A percentile compares a stretch with the other conserved stretches of the same genome.
Conservation (phyloP, 2,329 filamentous ascomycete genomes). For the Blumeriella jaapii region DNA sequence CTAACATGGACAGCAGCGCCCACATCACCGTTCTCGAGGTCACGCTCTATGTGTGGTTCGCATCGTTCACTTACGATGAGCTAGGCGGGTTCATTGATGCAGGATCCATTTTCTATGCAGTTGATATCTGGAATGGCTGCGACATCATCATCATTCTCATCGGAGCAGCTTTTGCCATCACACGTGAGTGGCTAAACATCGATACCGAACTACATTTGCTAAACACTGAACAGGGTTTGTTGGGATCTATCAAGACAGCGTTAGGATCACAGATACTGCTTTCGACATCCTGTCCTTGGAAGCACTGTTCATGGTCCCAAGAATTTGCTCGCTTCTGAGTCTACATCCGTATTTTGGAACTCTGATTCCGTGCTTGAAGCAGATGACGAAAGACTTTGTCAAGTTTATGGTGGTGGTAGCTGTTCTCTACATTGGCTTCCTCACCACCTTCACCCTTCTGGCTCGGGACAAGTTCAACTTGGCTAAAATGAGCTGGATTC, state of each 20-base stretch:
- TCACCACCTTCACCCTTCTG: conserved; percentile 74
- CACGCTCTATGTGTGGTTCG: conserved; percentile 74
- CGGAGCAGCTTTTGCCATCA: conserved; percentile 56
- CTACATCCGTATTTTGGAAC: conserved; percentile 86
- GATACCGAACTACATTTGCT: no score
- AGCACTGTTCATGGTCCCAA: conserved; percentile 80
- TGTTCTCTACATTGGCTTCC: conserved; percentile 75
- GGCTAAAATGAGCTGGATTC: conserved; percentile 59
- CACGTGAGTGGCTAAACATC: conserved; percentile 43
- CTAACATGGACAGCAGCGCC: conserved; percentile 22
- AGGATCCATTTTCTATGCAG: conserved; percentile 73
- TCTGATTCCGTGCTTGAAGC: conserved; percentile 78
- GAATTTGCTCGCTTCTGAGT: conserved; percentile 77
- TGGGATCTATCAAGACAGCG: conserved; percentile 49
- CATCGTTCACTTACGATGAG: conserved; percentile 80
- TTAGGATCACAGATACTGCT: conserved; percentile 58
- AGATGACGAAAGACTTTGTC: conserved; percentile 87
- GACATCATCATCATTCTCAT: conserved; percentile 64
- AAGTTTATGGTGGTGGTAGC: conserved; percentile 73
- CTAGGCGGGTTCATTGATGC: conserved; percentile 77
- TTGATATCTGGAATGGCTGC: conserved; percentile 72
- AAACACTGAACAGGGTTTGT: conserved; percentile 41
- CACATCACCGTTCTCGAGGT: conserved; percentile 58
- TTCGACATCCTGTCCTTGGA: conserved; percentile 87
- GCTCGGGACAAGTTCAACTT: conserved; percentile 59